A percentile compares a stretch with the other conserved stretches of the same genome.
phyloP scores from a whole-genome alignment of 768 basidiomycete species.

The Chlorophyllum brunneum region DNA sequence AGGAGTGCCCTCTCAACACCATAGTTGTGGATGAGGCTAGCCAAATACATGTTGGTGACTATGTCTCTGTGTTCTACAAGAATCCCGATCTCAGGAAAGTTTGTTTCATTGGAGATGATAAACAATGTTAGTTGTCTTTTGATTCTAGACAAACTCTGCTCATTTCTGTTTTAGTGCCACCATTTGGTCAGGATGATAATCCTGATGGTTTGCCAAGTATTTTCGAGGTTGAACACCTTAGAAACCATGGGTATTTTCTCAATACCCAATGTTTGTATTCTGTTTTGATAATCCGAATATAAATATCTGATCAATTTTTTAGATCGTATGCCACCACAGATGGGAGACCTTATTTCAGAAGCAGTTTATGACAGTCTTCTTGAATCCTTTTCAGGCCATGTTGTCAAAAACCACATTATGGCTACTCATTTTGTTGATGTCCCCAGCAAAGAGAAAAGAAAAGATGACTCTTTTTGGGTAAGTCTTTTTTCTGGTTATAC shows the following conservation, averaged over 20 bases:
- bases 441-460: conserved; percentile 29
- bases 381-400: conserved; percentile 47
- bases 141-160: conserved; percentile 8
- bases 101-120: conserved; percentile 65
- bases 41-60: conserved; percentile 59
- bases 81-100: conserved; percentile 42
- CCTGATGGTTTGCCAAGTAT: conserved; percentile 62
- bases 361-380: conserved; percentile 62
- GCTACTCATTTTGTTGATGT: conserved; percentile 71
- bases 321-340: conserved; percentile 85
- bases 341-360: conserved; percentile 69
- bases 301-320: conserved; percentile 15
- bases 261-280: conserved; percentile 67
- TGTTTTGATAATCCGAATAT: neutral
- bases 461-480: conserved; percentile 32
- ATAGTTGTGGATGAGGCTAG: conserved; percentile 65
- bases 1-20: conserved; percentile 39
- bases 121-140: conserved; percentile 46
- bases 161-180: conserved; percentile 55
- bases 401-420: conserved; percentile 34
- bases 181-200: conserved; percentile 66
- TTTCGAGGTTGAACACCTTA: conserved; percentile 70
- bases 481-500: conserved; percentile 11
- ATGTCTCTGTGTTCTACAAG: conserved; percentile 37
- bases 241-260: conserved; percentile 46